phyloP scores from a whole-genome alignment of 169 alveolate species.

The Cryptosporidium meleagridis region DNA sequence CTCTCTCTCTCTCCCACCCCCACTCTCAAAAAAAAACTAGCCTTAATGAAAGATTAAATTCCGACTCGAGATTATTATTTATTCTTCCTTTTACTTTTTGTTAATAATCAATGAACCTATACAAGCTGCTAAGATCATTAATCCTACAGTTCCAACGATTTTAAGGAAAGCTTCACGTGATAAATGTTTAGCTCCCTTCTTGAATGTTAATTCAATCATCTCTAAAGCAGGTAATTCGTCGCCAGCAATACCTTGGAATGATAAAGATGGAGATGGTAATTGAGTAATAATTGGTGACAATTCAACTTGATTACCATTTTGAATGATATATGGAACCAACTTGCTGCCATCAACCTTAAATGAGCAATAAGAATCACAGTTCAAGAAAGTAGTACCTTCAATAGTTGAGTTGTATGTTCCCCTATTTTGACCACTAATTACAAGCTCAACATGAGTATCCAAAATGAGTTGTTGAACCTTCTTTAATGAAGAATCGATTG shows the following conservation, averaged over 20 bases:
- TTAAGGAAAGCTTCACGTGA: conserved; percentile 65
- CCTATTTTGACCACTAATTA: conserved; percentile 50
- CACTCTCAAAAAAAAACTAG: not conserved
- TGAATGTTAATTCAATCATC: conserved; percentile 54
- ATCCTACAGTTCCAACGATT: conserved; percentile 66
- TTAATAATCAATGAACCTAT: conserved; percentile 59
- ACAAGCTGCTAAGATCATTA: conserved; percentile 44
- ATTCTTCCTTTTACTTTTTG: conserved; percentile 15
- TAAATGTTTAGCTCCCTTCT: conserved; percentile 74
- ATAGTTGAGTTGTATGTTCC: conserved; percentile 64
- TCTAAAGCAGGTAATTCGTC: conserved; percentile 67
- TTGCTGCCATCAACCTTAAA: conserved; percentile 63
- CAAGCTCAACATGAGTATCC: conserved; percentile 69
- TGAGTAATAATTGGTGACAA: conserved; percentile 57
- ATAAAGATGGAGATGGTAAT: conserved; percentile 12
- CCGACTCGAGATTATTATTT: not conserved
- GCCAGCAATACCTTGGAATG: conserved; percentile 73
- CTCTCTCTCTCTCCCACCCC: no score
- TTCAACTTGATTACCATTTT: conserved; percentile 21
- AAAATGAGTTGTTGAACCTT: conserved; percentile 65
- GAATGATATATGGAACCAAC: conserved; percentile 58
- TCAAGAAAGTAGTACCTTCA: conserved; percentile 48
- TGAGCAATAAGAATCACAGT: conserved; percentile 70
- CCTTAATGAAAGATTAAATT: not conserved
- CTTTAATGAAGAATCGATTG: conserved; percentile 59